A percentile compares a stretch with the other conserved stretches of the same genome.
These are phyloP conservation scores for Lachancea lanzarotensis DNA, from an alignment of 805 yeast species.

Conservation along the genomic window DNA sequence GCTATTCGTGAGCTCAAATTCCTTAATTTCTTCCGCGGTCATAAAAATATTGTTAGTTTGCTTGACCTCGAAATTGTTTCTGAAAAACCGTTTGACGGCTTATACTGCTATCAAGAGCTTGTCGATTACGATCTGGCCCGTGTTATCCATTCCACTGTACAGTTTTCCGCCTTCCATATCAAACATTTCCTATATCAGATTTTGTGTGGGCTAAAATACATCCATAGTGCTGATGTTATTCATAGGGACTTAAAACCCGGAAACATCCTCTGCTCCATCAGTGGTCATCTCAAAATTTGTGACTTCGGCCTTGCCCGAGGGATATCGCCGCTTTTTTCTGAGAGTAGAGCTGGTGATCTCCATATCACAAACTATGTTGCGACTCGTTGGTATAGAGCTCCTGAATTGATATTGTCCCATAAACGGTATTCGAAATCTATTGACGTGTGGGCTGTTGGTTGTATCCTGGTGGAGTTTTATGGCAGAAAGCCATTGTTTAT, in stretches of 20 bases:
- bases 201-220: slow-evolving; percentile 77
- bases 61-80: slow-evolving; percentile 68
- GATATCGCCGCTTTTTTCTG: slow-evolving; percentile 35
- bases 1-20: slow-evolving; percentile 79
- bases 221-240: slow-evolving; percentile 87
- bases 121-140: slow-evolving; percentile 75
- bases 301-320: slow-evolving; percentile 94
- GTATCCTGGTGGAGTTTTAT: slow-evolving; percentile 79
- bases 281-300: slow-evolving; percentile 77
- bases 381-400: slow-evolving; percentile 94
- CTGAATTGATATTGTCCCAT: slow-evolving; percentile 68
- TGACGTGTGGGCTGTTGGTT: slow-evolving; percentile 93
- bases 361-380: slow-evolving; percentile 83
- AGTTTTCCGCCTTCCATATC: slow-evolving; percentile 78
- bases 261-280: slow-evolving; percentile 67
- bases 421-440: slow-evolving; percentile 58
- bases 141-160: slow-evolving; percentile 71
- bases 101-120: slow-evolving; percentile 83
- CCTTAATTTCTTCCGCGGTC: slow-evolving; percentile 80
- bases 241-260: slow-evolving; percentile 94
- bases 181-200: slow-evolving; percentile 73
- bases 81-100: slow-evolving; percentile 68
- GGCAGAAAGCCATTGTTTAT: slow-evolving; percentile 74
- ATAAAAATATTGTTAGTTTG: slow-evolving; percentile 68
- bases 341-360: slow-evolving; percentile 30